A percentile compares a stretch with the other conserved stretches of the same genome.
These are phyloP conservation scores for Mycena amicta DNA, from an alignment of 768 basidiomycete species.

Conservation along the genomic window DNA sequence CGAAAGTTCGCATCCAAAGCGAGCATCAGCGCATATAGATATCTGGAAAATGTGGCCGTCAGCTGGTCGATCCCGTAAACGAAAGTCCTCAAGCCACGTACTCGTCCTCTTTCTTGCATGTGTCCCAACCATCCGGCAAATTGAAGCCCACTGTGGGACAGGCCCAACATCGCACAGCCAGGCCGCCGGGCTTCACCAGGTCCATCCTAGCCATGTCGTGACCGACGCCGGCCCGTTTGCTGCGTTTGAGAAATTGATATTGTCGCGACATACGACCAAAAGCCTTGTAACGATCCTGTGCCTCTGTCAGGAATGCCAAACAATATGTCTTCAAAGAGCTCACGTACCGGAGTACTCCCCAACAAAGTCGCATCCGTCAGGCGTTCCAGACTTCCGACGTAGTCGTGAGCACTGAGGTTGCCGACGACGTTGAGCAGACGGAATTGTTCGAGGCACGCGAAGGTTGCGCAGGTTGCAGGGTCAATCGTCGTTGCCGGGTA, in stretches of 20 bases:
- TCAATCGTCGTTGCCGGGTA: no score
- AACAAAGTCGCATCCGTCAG: neutral
- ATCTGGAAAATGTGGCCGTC: no score
- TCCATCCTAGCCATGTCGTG: conserved; percentile 3
- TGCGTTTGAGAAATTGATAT: neutral
- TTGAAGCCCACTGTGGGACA: conserved; percentile 23
- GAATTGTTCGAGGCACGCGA: no score
- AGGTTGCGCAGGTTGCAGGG: no score
- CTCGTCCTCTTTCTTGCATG: no score
- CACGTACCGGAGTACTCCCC: neutral
- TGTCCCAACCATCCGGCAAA: conserved; percentile 22
- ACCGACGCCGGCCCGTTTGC: neutral
- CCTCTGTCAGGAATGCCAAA: neutral
- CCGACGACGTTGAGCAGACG: no score
- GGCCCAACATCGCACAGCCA: conserved; percentile 23
- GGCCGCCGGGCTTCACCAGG: conserved; percentile 1
- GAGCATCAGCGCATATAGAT: no score
- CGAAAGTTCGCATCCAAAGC: no score
- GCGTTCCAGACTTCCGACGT: no score
- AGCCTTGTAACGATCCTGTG: conserved; percentile 14
- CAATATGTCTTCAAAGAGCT: neutral
- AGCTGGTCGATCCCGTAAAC: neutral
- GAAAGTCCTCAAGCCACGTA: no score
- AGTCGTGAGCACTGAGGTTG: no score
- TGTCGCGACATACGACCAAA: neutral